Base-by-base conservation (phyloP, 495 filamentous ascomycete genomes). In the Xylaria grammica region DNA sequence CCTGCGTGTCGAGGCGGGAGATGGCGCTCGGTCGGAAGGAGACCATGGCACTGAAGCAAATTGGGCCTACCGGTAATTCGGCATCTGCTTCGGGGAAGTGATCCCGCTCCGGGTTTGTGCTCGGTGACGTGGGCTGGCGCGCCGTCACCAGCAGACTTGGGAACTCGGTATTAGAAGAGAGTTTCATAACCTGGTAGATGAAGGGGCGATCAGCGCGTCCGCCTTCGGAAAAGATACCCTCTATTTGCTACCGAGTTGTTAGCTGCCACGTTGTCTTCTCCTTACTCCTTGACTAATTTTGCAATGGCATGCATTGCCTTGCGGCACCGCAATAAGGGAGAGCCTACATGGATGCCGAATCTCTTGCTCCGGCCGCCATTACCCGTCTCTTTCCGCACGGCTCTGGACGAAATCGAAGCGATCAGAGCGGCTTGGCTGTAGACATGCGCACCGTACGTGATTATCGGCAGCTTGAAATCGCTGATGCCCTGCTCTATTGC, bases 351-450 rank as follows among this genome's bases (percentile, higher is more conserved):
- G 53, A 91, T 78, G 24, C 87, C 77, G 24, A 86, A 79, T 34
- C 67, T 71, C 42, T 60, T 62, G 27, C 19, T 51, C 60, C 66
- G 44, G 24, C 68, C 65, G 22, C 63, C 67, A 27, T 72, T 60
- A 45, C 62, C 57, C 9, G 54, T 20, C 1, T 77, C 71, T 40
- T 73, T 75, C 1, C 85, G 80, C 38, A 77, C 75, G 6, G 27
- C 61, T n/a, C 44, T 26, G 6, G 60, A 67, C 11, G 87, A 81
- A 15, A 82, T 81, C 4, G 82, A 85, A 13, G 84, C 88, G 0
- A 86, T 87, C 73, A 87, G 81, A 7, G 82, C 86, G 0, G 86
- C 80, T 67, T 92, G 89, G 3, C 84, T 84, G 65, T 87, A 91
- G 6, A 90, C 89, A 75, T 90, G 87, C 0, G 87, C 89, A 8